phyloP scores from a whole-genome alignment of 164 flowering plant genomes.

The Annona cherimola region DNA sequence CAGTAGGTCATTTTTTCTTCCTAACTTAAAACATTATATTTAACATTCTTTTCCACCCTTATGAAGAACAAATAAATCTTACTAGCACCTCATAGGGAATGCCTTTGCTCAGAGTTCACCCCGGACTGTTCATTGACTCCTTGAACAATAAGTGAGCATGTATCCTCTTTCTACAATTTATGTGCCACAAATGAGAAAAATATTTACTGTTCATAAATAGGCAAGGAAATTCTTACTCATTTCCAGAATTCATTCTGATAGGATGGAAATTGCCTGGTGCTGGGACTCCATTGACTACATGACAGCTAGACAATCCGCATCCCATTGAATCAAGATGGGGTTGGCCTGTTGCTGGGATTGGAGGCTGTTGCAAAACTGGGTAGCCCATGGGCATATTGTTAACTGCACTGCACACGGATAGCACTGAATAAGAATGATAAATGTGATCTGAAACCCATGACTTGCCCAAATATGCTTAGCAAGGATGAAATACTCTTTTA shows the following conservation, averaged over 20 bases:
- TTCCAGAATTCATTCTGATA: slow-evolving; percentile 75
- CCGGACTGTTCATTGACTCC: background rate
- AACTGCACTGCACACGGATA: slow-evolving; percentile 70
- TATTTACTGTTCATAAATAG: background rate
- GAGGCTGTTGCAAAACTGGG: slow-evolving; percentile 81
- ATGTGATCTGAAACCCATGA: background rate
- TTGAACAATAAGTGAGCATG: background rate
- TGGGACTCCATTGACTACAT: slow-evolving; percentile 95
- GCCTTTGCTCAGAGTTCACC: no score
- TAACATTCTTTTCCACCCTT: no score
- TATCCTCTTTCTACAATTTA: no score
- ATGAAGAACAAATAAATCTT: no score
- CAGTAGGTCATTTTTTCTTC: no score
- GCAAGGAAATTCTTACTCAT: slow-evolving; percentile 48
- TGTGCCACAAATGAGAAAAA: no score
- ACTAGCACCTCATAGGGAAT: no score
- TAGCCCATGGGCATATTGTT: slow-evolving; percentile 94
- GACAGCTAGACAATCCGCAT: slow-evolving; percentile 73
- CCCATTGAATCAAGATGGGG: slow-evolving; percentile 86
- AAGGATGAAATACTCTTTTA: background rate
- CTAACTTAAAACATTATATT: no score
- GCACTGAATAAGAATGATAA: slow-evolving; percentile 34
- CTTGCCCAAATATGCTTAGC: background rate
- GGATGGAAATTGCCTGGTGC: slow-evolving; percentile 80
- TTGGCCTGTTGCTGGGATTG: slow-evolving; percentile 70